phyloP scores from a whole-genome alignment of 1,139 yeast genomes.

The Eremothecium coryli region DNA sequence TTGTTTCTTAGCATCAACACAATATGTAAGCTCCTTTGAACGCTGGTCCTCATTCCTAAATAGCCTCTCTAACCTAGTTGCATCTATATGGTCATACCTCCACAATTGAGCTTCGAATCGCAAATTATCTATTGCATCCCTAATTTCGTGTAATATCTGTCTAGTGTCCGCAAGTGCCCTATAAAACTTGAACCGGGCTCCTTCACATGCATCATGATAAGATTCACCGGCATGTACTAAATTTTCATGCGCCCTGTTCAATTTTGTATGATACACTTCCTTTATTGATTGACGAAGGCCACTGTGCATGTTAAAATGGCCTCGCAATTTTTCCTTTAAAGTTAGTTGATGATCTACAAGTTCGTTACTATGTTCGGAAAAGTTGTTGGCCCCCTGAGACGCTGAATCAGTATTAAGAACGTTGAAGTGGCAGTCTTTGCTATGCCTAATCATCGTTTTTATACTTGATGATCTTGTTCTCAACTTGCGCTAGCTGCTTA shows the following conservation, averaged over 20 bases:
- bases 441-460: background rate
- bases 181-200: slow-evolving; percentile 5
- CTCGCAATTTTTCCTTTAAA: slow-evolving; percentile 2
- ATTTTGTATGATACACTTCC: slow-evolving; percentile 1
- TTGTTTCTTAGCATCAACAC: background rate
- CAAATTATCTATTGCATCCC: slow-evolving; percentile 4
- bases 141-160: slow-evolving; percentile 3
- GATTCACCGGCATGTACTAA: slow-evolving; percentile 2
- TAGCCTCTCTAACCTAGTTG: background rate
- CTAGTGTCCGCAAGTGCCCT: slow-evolving; percentile 5
- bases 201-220: slow-evolving; percentile 5
- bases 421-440: background rate
- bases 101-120: slow-evolving; percentile 4
- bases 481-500: too few species aligned
- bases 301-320: background rate
- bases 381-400: background rate
- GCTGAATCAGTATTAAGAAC: background rate
- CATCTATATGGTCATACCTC: slow-evolving; percentile 2
- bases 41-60: background rate
- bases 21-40: background rate
- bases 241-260: background rate
- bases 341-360: background rate
- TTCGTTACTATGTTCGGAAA: background rate
- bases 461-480: too few species aligned
- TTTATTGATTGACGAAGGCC: slow-evolving; percentile 2